Evolutionary conservation across 1,284 basidiomycete species (phyloP), one percentile per base, ranked within the genome.

Genomic region (Ustilago lituana): DNA sequence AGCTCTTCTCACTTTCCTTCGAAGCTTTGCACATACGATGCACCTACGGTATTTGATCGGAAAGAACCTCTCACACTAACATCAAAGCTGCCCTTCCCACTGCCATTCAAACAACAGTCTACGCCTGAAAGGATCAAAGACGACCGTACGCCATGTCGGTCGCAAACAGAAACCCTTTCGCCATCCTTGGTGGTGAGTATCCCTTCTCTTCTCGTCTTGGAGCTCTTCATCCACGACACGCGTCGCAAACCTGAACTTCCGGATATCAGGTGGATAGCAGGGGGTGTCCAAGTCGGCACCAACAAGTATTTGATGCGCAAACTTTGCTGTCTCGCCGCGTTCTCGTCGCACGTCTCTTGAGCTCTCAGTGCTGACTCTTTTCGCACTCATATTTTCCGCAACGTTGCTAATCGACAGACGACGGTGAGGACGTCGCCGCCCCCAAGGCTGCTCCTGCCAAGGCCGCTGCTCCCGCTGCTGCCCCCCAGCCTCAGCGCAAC

Each of bases 151-250:
- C 56, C 57, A 82, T 82, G 80, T 79, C 78, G 72, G 78, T 81
- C 79, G 78, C 78, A 70, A 78, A 68, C 66, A 76, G 59, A 55
- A 82, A 82, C 78, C 74, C 79, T 51, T 82, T 82, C 72, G 74
- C 73, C 49, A 71, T 80, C 61, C 76, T 82, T 43, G 73, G 77
- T 59, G 80, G 74, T 77, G 50, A 78, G 76, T 77, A 19, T 38
- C 46, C 27, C 27, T n/a, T n/a, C n/a, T n/a, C n/a, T n/a, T 15
- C 8, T 23, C 17, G 31, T 12, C 27, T 26, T 38, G 11, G 8
- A n/a, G 12, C 33, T 15, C 15, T 14, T 27, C 23, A 35, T 14
- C 45, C 19, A 35, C 32, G 14, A 15, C 32, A 2, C 22, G 26
- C 7, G 8, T n/a, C n/a, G n/a, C n/a, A n/a, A n/a, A n/a, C n/a